Percentiles rank a stretch among this genome's conserved stretches.
Evolutionary conservation across 176 grass and related monocot species (phyloP).

Genomic region (Ensete ventricosum): DNA sequence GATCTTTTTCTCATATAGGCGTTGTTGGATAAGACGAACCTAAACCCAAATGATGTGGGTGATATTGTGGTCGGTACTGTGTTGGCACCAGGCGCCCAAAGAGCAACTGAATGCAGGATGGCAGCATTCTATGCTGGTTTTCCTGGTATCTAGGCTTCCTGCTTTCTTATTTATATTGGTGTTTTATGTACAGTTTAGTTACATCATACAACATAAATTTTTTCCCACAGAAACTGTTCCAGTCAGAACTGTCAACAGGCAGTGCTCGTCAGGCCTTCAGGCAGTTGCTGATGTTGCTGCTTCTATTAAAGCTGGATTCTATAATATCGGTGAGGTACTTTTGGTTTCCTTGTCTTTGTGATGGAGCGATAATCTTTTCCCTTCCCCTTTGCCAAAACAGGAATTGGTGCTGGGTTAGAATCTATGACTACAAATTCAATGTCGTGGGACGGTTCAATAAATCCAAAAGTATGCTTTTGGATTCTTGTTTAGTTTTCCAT

Average conservation of each 20-base stretch:
- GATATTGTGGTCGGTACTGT: slow-evolving; percentile 90
- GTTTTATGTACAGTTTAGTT: neutral
- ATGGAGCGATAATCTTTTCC: neutral
- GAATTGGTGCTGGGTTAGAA: slow-evolving; percentile 84
- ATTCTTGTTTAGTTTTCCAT: neutral
- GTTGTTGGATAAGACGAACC: slow-evolving; percentile 70
- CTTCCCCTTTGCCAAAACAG: slow-evolving; percentile 23
- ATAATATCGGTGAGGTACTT: slow-evolving; percentile 62
- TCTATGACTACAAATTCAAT: slow-evolving; percentile 64
- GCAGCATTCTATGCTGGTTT: slow-evolving; percentile 91
- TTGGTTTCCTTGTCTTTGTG: neutral
- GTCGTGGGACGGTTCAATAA: slow-evolving; percentile 82
- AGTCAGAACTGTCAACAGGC: slow-evolving; percentile 85
- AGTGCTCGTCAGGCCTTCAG: slow-evolving; percentile 91
- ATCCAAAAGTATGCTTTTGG: slow-evolving; percentile 59
- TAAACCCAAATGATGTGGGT: slow-evolving; percentile 66
- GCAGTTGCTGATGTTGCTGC: slow-evolving; percentile 83
- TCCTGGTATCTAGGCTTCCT: slow-evolving; percentile 43
- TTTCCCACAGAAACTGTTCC: slow-evolving; percentile 64
- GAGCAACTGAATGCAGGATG: slow-evolving; percentile 82
- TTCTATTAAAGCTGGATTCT: slow-evolving; percentile 90
- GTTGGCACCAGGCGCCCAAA: slow-evolving; percentile 69
- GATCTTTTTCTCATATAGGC: slow-evolving; percentile 28
- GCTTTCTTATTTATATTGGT: neutral
- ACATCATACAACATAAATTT: neutral